Evolutionary conservation across 139 green algal genomes (phyloP).

Genomic region (Asterochloris erici): DNA sequence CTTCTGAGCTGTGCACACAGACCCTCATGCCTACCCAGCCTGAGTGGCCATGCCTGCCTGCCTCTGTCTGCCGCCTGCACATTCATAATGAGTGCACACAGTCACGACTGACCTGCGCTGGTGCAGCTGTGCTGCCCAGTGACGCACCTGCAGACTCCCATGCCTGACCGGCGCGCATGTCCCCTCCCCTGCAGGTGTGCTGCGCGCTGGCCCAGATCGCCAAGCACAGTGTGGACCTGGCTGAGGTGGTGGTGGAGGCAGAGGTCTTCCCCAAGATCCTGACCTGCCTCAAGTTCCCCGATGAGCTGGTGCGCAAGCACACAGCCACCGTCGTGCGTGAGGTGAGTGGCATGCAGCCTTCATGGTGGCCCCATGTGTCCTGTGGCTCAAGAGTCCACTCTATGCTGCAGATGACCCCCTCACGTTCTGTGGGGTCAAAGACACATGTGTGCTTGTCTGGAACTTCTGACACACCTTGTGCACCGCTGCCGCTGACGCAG

Average conservation of each 20-base stretch:
- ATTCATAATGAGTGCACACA: not conserved
- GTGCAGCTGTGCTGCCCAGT: not conserved
- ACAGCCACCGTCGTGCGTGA: constrained; percentile 65
- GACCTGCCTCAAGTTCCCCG: constrained; percentile 83
- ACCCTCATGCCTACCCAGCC: too few relatives aligned
- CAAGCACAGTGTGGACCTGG: constrained; percentile 86
- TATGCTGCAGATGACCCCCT: too few relatives aligned
- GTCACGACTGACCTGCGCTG: not conserved
- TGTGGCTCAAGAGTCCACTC: too few relatives aligned
- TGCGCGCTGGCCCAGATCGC: constrained; percentile 77
- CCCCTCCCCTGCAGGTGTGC: constrained; percentile 52
- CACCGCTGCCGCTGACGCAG: too few relatives aligned
- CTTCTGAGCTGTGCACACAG: too few relatives aligned
- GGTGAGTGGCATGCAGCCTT: constrained; percentile 10
- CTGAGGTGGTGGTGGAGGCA: constrained; percentile 85
- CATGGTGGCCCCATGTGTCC: too few relatives aligned
- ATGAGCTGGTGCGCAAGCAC: constrained; percentile 80
- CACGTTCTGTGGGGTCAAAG: too few relatives aligned
- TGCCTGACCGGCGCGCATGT: not conserved
- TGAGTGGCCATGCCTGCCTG: constrained; percentile 36
- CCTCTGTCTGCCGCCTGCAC: constrained; percentile 20
- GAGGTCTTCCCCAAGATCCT: constrained; percentile 89
- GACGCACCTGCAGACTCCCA: not conserved
- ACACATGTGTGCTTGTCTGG: too few relatives aligned
- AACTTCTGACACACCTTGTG: too few relatives aligned